phyloP scores from a whole-genome alignment of 148 eudicot species.

The Cornus controversa region DNA sequence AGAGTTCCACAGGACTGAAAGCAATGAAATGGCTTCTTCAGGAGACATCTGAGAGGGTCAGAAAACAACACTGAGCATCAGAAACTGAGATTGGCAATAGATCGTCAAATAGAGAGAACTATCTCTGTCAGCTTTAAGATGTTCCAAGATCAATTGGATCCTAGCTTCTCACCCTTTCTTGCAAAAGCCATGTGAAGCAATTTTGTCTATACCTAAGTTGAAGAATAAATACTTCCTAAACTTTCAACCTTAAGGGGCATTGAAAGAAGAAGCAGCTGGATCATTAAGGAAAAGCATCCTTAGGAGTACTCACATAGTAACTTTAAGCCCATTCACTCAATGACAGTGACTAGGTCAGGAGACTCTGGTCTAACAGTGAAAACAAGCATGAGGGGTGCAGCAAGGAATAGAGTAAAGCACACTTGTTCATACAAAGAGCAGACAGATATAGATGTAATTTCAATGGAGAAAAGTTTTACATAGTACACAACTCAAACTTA shows the following conservation, averaged over 20 bases:
- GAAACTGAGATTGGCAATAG: slow-evolving; percentile 23
- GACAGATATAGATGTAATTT: neutral
- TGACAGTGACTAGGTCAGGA: slow-evolving; percentile 1
- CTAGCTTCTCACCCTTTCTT: slow-evolving; percentile 43
- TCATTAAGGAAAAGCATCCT: slow-evolving; percentile 12
- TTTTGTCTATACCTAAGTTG: neutral
- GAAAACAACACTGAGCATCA: slow-evolving; percentile 57
- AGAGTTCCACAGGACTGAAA: slow-evolving; percentile 45
- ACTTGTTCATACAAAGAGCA: neutral
- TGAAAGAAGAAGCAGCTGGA: slow-evolving; percentile 12
- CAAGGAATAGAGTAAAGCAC: neutral
- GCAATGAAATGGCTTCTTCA: slow-evolving; percentile 41
- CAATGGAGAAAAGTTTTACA: slow-evolving; percentile 2
- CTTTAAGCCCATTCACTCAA: neutral
- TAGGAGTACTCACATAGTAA: neutral
- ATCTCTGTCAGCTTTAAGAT: slow-evolving; percentile 11
- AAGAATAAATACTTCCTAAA: neutral
- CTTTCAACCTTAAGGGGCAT: neutral
- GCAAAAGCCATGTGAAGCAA: slow-evolving; percentile 13
- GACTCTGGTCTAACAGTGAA: neutral
- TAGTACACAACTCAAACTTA: neutral
- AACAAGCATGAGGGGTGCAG: neutral
- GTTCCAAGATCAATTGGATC: slow-evolving; percentile 15
- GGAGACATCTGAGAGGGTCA: slow-evolving; percentile 48
- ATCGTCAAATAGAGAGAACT: slow-evolving; percentile 8